Evolutionary conservation across 345 rosid genomes (phyloP).

Genomic region (Eucalyptus coolabah): DNA sequence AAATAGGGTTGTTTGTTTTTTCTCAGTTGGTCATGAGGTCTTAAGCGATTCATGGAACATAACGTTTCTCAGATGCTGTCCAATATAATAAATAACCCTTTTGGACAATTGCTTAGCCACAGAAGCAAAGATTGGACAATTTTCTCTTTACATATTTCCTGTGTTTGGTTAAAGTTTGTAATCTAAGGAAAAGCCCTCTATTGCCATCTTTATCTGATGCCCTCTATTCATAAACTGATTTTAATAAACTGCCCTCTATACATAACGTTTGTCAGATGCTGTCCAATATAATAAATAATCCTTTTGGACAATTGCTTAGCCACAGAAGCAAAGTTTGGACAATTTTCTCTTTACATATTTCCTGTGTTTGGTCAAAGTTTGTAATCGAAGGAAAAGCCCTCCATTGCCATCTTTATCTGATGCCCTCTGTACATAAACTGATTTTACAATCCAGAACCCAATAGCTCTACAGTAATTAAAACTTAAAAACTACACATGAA

Average conservation of each 20-base stretch:
- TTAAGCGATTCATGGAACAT: background rate
- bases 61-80: background rate
- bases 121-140: background rate
- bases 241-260: background rate
- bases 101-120: background rate
- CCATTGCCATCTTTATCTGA: background rate
- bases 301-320: background rate
- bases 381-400: background rate
- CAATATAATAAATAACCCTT: background rate
- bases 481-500: background rate
- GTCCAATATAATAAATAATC: background rate
- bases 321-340: background rate
- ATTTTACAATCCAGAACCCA: background rate
- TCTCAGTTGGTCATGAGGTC: background rate
- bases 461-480: background rate
- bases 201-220: background rate
- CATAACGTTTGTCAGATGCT: background rate
- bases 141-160: background rate
- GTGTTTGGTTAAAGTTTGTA: background rate
- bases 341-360: background rate
- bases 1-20: background rate
- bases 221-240: background rate
- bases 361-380: background rate
- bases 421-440: background rate
- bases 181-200: background rate